Evolutionary conservation across 768 basidiomycete genomes (phyloP), one percentile per base, ranked within the genome.

Genomic region (Mycena polygramma): DNA sequence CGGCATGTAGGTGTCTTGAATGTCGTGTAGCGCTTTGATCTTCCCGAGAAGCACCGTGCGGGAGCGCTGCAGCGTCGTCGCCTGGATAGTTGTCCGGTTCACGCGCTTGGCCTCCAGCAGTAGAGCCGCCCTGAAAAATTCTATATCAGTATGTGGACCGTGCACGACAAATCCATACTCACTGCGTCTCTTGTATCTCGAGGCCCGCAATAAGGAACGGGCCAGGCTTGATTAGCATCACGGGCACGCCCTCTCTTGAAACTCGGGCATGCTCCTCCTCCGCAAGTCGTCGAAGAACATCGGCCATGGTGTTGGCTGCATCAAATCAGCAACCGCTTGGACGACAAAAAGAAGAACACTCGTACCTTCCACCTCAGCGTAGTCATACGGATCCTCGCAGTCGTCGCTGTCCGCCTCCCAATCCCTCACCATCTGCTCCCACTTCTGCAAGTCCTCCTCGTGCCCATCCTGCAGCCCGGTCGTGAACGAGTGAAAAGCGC

Each of bases 251-350:
- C 3, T 49, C 57, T 37, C 53, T 22, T 15, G 11, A 30, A 3
- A 63, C 67, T 1, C 57, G 51, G 2, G 63, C 48, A 37, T 72
- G 62, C 37, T 72, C 75, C 54, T 76, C 69, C 57, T 73, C 52
- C 2, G 74, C 57, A 0, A 76, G 26, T 17, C 52, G 15, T 15
- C 57, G 26, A 20, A 53, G 51, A 10, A 76, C 57, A n/a, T 71
- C 45, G 2, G 57, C 64, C 48, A 71, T 35, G 17, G 69, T 58
- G 68, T 74, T n/a, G 11, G n/a, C 30, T n/a, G 37, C 22, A 22
- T 15, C 37, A 2, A 22, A n/a, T 55, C 36, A 58, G 43, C 39
- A 2, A 11, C n/a, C 17, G 7, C 51, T n/a, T n/a, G n/a, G n/a
- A n/a, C 30, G n/a, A 49, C 2, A 9, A 41, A 9, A 49, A 49